A percentile compares a stretch with the other conserved stretches of the same genome.
Evolutionary conservation across 495 filamentous ascomycete genomes (phyloP).

Genomic region (Aspergillus saccharolyticus): DNA sequence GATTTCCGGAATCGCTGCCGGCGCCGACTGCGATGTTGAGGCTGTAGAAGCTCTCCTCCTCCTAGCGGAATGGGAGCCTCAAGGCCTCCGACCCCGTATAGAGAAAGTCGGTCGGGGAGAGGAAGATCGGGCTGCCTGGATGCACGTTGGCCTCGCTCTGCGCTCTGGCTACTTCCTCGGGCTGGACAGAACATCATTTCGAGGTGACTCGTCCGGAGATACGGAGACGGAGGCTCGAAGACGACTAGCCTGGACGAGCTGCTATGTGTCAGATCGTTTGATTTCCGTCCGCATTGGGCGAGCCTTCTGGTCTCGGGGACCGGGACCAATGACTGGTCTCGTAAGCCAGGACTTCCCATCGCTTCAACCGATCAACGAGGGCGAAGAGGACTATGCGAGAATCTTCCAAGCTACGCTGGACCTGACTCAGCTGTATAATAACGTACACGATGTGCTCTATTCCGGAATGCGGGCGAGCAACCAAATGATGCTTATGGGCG

Average conservation of each 20-base stretch:
- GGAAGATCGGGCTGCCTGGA: constrained; percentile 64
- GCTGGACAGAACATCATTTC: constrained; percentile 54
- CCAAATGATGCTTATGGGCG: constrained; percentile 59
- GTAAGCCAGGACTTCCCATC: constrained; percentile 59
- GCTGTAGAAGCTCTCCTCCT: constrained; percentile 60
- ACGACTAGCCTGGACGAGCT: constrained; percentile 57
- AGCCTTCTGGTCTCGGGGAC: constrained; percentile 62
- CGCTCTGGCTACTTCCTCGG: constrained; percentile 61
- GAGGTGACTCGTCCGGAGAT: constrained; percentile 40
- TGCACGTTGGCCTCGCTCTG: constrained; percentile 61
- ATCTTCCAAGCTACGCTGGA: constrained; percentile 61
- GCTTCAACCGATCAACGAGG: constrained; percentile 44
- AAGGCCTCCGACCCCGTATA: constrained; percentile 45
- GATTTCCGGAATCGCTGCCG: constrained; percentile 55
- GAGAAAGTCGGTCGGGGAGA: constrained; percentile 57
- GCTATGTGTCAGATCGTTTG: constrained; percentile 60
- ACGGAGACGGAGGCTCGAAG: constrained; percentile 51
- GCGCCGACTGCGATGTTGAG: constrained; percentile 56
- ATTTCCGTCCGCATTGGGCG: constrained; percentile 60
- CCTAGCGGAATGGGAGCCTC: constrained; percentile 61
- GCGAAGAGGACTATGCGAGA: constrained; percentile 56
- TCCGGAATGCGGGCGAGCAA: constrained; percentile 59
- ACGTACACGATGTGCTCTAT: constrained; percentile 63
- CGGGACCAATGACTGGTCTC: constrained; percentile 57
- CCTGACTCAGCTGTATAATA: constrained; percentile 61